Conservation (phyloP, 75 land plant genomes). For the Chamaecyparis obtusa region DNA sequence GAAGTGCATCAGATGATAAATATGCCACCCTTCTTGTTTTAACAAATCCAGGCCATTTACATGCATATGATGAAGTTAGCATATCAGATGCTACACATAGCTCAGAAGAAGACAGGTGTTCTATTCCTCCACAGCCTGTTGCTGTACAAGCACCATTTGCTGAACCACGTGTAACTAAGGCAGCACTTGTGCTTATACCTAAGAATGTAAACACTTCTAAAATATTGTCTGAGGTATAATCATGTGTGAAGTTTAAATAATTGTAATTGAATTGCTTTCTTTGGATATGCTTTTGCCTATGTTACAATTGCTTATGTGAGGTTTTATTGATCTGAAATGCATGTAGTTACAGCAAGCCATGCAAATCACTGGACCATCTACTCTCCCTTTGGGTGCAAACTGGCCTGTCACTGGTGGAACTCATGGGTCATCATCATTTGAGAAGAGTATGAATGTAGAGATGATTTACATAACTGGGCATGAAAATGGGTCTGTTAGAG, state of each 20-base stretch:
- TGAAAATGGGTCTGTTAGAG: constrained; percentile 71
- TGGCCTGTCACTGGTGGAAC: constrained; percentile 95
- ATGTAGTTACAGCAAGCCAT: constrained; percentile 34
- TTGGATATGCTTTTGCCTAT: background rate
- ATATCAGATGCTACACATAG: constrained; percentile 35
- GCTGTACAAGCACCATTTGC: constrained; percentile 51
- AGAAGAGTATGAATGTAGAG: constrained; percentile 21
- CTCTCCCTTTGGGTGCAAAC: constrained; percentile 41
- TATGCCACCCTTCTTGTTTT: constrained; percentile 60
- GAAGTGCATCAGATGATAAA: constrained; percentile 18
- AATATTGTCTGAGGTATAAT: constrained; percentile 48
- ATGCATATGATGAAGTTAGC: constrained; percentile 67
- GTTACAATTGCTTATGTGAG: background rate
- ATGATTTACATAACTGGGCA: constrained; percentile 73
- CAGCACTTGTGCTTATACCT: constrained; percentile 43
- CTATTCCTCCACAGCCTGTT: constrained; percentile 40
- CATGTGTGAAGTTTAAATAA: background rate
- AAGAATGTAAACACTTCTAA: constrained; percentile 22
- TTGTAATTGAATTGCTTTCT: background rate
- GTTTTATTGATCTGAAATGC: background rate
- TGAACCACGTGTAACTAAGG: constrained; percentile 51
- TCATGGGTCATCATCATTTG: constrained; percentile 21
- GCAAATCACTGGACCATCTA: constrained; percentile 21
- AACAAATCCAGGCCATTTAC: constrained; percentile 81
- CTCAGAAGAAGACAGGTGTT: constrained; percentile 19